Conservation (phyloP, 2,329 filamentous ascomycete species). For the Aspergillus bombycis region DNA sequence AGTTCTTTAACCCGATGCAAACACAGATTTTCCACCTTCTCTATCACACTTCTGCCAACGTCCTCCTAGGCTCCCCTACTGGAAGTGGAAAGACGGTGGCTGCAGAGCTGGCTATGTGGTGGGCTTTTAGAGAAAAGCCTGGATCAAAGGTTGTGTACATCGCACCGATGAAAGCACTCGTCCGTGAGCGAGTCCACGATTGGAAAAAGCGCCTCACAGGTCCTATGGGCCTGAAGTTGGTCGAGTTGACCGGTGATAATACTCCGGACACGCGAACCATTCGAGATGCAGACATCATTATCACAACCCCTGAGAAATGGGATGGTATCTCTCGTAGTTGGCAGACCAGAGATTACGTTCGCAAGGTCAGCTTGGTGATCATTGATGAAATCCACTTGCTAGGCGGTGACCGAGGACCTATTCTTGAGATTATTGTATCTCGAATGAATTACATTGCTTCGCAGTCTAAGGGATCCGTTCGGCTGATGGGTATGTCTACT, state of each 20-base stretch:
- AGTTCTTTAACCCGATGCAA: conserved; percentile 99
- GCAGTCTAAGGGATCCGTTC: conserved; percentile 84
- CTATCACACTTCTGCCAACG: conserved; percentile 89
- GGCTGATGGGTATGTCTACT: conserved; percentile 97
- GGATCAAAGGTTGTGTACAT: conserved; percentile 99
- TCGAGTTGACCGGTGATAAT: conserved; percentile 96
- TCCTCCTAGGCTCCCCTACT: conserved; percentile 91
- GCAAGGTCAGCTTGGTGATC: conserved; percentile 92
- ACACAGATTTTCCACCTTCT: conserved; percentile 97
- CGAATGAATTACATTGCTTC: conserved; percentile 99
- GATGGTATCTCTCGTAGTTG: conserved; percentile 98
- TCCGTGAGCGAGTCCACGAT: conserved; percentile 93
- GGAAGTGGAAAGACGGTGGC: conserved; percentile 98
- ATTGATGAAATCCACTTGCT: conserved; percentile 98
- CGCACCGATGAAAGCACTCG: conserved; percentile 97
- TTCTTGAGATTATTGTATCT: conserved; percentile 92
- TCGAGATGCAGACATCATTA: conserved; percentile 93
- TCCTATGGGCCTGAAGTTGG: conserved; percentile 84
- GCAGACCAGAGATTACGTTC: conserved; percentile 96
- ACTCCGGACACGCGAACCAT: conserved; percentile 97
- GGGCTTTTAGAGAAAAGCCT: conserved; percentile 92
- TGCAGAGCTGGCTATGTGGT: conserved; percentile 98
- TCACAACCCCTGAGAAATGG: conserved; percentile 99
- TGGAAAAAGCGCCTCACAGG: conserved; percentile 82
- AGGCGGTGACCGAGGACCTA: conserved; percentile 94